Percentiles rank a stretch among this genome's conserved stretches.
Conservation (phyloP, 306 rosid species). For the Trifolium dubium region DNA sequence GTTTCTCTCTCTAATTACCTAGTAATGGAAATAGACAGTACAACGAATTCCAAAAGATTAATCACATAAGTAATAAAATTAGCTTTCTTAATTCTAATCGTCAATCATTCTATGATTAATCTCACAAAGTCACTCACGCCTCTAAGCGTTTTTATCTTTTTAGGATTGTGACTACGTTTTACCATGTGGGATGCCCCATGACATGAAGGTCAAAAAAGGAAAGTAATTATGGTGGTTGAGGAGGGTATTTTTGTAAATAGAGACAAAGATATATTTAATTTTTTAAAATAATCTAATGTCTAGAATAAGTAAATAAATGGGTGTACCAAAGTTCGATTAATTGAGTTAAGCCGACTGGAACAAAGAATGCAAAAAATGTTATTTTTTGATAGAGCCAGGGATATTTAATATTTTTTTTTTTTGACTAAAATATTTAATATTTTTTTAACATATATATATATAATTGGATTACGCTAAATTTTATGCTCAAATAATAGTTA, state of each 20-base stretch:
- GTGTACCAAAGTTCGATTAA: too few species aligned
- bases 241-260: slow-evolving; percentile 47
- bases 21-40: slow-evolving; percentile 76
- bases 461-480: too few species aligned
- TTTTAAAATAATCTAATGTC: too few species aligned
- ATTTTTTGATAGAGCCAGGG: too few species aligned
- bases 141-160: slow-evolving; percentile 44
- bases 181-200: slow-evolving; percentile 38
- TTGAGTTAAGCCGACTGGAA: too few species aligned
- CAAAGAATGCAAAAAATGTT: too few species aligned
- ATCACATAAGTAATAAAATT: slow-evolving; percentile 53
- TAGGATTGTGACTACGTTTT: slow-evolving; percentile 47
- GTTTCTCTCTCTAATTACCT: slow-evolving; percentile 46
- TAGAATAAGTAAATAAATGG: too few species aligned
- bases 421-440: too few species aligned
- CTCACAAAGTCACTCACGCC: slow-evolving; percentile 37
- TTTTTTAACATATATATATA: too few species aligned
- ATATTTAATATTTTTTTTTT: too few species aligned
- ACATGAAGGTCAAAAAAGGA: slow-evolving; percentile 33
- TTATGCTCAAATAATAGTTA: too few species aligned
- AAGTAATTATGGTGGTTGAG: not conserved
- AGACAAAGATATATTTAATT: too few species aligned
- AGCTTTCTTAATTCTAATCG: slow-evolving; percentile 50
- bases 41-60: slow-evolving; percentile 50
- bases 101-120: slow-evolving; percentile 43